phyloP scores from a whole-genome alignment of 768 basidiomycete genomes.

The Lactifluus pinguis region DNA sequence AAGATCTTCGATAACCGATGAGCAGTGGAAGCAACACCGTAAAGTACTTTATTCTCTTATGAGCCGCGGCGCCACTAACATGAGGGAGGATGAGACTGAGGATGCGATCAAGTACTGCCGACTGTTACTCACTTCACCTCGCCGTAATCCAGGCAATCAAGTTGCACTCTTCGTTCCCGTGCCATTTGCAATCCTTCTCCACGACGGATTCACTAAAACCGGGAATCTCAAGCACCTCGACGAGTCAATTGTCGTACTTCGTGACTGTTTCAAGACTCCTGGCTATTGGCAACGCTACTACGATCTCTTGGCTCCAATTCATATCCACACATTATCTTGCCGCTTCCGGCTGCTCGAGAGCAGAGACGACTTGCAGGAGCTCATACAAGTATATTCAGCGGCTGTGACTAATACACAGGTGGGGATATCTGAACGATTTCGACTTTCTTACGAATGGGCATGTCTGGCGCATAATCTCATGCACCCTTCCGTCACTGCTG shows the following conservation, averaged over 20 bases:
- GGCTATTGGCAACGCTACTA: too few relatives aligned
- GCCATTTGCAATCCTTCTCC: neutral
- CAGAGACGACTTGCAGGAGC: neutral
- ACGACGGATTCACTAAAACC: neutral
- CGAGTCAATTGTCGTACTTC: neutral
- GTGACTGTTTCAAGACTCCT: neutral
- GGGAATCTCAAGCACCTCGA: neutral
- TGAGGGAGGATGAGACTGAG: neutral
- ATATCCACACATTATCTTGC: neutral
- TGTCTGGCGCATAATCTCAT: fast-evolving
- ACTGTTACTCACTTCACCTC: neutral
- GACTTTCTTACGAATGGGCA: neutral
- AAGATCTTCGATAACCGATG: neutral
- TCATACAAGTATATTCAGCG: neutral
- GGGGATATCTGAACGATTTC: neutral
- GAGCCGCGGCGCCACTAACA: too few relatives aligned
- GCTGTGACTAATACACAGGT: too few relatives aligned
- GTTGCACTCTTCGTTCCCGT: neutral
- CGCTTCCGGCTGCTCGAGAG: neutral
- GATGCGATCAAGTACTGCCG: neutral
- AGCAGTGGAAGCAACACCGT: neutral
- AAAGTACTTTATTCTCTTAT: neutral
- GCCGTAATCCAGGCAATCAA: neutral
- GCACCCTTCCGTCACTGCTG: neutral
- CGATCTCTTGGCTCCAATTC: neutral